A percentile compares a stretch with the other conserved stretches of the same genome.
These are phyloP conservation scores for Striga hermonthica DNA, from an alignment of 305 asterid species.

Conservation along the genomic window DNA sequence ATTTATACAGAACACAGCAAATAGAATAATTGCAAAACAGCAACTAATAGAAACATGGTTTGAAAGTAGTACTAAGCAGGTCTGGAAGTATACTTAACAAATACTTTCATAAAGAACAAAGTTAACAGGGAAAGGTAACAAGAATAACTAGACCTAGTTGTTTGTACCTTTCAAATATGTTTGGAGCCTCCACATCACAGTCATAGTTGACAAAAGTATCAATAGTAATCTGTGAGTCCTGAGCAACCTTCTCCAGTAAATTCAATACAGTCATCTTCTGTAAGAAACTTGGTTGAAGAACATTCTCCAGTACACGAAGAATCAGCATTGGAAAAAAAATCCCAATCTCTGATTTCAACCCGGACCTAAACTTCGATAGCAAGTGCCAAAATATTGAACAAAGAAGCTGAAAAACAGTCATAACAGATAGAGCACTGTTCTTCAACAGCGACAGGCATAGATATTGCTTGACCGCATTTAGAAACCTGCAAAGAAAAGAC, in stretches of 20 bases:
- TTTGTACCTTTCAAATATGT: slow-evolving; percentile 86
- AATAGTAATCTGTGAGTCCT: slow-evolving; percentile 76
- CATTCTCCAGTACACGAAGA: slow-evolving; percentile 97
- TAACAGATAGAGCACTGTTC: slow-evolving; percentile 95
- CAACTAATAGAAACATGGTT: too few relatives aligned
- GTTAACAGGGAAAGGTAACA: neutral
- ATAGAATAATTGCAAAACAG: too few relatives aligned
- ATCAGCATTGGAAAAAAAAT: slow-evolving; percentile 92
- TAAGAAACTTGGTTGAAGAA: slow-evolving; percentile 93
- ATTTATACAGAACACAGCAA: too few relatives aligned
- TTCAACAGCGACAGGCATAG: slow-evolving; percentile 92
- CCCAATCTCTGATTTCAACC: slow-evolving; percentile 93
- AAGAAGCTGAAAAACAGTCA: slow-evolving; percentile 91
- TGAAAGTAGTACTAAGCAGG: too few relatives aligned
- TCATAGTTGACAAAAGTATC: slow-evolving; percentile 95
- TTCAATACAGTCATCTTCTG: slow-evolving; percentile 95
- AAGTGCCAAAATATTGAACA: slow-evolving; percentile 84
- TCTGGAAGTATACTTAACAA: neutral
- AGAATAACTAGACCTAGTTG: slow-evolving; percentile 15
- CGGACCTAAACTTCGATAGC: slow-evolving; percentile 74
- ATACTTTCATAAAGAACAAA: neutral
- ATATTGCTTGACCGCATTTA: slow-evolving; percentile 83
- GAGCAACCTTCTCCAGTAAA: slow-evolving; percentile 73
- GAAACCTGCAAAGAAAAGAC: slow-evolving; percentile 65
- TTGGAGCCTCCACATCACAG: slow-evolving; percentile 97